Base-by-base conservation (phyloP, 495 filamentous ascomycete species). In the Evernia prunastri region DNA sequence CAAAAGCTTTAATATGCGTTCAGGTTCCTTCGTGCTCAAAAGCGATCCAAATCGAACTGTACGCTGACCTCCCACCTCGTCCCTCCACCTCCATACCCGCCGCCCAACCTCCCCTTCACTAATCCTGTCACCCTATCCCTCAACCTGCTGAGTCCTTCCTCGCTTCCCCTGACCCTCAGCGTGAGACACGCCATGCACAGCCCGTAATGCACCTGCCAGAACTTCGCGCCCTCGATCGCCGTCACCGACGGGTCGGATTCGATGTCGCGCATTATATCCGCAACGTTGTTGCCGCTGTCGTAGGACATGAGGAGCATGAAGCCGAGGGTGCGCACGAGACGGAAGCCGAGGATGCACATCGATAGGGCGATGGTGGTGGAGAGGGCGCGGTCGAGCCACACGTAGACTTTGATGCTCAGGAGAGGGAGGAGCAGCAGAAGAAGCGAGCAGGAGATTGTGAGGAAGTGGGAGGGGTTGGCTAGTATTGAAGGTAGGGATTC, bases 201-300 rank as follows among this genome's bases (percentile, higher is more conserved):
- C 4, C 94, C 92, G 72, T 97, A 96, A 75, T 98, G 94, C 25
- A 97, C 95, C 78, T 98, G 94, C 94, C 94, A 98, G 76, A 98
- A 96, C 70, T 89, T 82, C 2, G 91, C 92, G 71, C 96, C 93
- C 60, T 95, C 89, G 59, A 98, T 84, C 1, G 80, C 80, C 39
- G 81, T 84, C 11, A 98, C 85, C 37, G 81, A 80, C 11, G 86
- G 86, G 61, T 96, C 92, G 10, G 84, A 81, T 72, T 89, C 87
- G 63, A 98, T 92, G 72, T 93, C 92, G 35, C 82, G 82, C 61
- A 98, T 78, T 4, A 96, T 88, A 53, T 89, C 87, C 0, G 81
- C 79, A 0, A 97, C 89, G 12, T 84, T 86, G 33, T 73, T 73
- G 1, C 81, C 82, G 51, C 58, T 67, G 13, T 81, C 83, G 71